A percentile compares a stretch with the other conserved stretches of the same genome.
phyloP scores from a whole-genome alignment of 2,329 filamentous ascomycete genomes.

The Ceratocystis cacaofunesta region DNA sequence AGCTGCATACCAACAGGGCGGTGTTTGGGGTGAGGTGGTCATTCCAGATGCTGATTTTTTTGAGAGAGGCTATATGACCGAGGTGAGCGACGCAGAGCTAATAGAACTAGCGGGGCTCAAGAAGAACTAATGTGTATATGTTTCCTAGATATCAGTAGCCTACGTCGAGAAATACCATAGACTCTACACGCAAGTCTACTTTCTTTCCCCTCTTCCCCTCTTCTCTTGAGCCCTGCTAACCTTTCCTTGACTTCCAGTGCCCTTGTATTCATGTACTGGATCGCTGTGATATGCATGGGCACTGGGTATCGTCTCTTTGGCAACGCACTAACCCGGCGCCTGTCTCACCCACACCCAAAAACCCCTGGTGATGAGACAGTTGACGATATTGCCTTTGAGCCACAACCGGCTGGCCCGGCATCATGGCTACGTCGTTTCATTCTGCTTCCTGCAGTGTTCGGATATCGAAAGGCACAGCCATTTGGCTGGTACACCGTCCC shows the following conservation, averaged over 20 bases:
- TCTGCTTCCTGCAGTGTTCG: conserved; percentile 30
- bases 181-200: not conserved
- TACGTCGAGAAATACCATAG: conserved; percentile 16
- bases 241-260: not conserved
- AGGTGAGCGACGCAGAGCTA: not conserved
- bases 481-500: conserved; percentile 33
- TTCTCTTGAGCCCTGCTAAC: conserved; percentile 2
- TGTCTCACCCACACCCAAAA: not conserved
- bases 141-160: conserved; percentile 26
- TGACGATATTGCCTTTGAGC: not conserved
- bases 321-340: not conserved
- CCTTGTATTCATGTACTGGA: conserved; percentile 27
- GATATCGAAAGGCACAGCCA: conserved; percentile 29
- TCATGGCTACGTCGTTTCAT: conserved; percentile 26
- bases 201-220: not conserved
- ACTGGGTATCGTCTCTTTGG: conserved; percentile 22
- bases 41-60: conserved; percentile 12
- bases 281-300: conserved; percentile 26
- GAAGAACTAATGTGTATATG: not conserved
- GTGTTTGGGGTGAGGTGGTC: conserved; percentile 9
- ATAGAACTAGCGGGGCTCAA: not conserved
- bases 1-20: conserved; percentile 6
- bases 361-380: not conserved
- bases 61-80: conserved; percentile 12
- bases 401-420: conserved; percentile 11